Conservation (phyloP, 2,329 filamentous ascomycete genomes). For the Aspergillus sp. region DNA sequence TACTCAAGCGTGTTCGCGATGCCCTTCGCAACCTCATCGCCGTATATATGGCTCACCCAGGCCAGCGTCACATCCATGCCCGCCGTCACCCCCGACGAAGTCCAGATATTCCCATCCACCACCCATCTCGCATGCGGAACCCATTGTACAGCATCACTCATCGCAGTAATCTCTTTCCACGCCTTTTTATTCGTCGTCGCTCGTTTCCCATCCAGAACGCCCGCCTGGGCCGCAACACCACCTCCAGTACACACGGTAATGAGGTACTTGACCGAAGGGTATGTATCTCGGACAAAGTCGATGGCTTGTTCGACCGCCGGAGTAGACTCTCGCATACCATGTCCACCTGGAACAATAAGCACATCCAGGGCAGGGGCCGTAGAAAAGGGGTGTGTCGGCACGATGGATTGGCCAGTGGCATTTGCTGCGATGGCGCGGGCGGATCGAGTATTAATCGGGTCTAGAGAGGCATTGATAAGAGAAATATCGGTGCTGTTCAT, state of each 20-base stretch:
- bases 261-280: conserved; percentile 49
- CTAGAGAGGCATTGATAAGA: conserved; percentile 26
- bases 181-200: conserved; percentile 65
- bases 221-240: conserved; percentile 53
- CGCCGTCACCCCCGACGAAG: conserved; percentile 58
- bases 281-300: conserved; percentile 43
- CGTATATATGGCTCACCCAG: conserved; percentile 52
- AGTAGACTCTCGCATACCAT: conserved; percentile 37
- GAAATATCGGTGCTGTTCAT: conserved; percentile 18
- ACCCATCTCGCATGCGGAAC: conserved; percentile 60
- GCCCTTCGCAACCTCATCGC: conserved; percentile 44
- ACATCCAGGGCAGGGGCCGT: conserved; percentile 54
- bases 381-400: conserved; percentile 54
- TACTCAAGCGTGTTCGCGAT: conserved; percentile 56
- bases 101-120: conserved; percentile 63
- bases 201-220: conserved; percentile 54
- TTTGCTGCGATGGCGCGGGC: conserved; percentile 14
- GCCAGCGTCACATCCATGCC: conserved; percentile 61
- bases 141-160: conserved; percentile 55
- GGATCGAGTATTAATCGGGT: conserved; percentile 27
- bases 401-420: conserved; percentile 29
- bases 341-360: conserved; percentile 62
- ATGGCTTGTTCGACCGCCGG: conserved; percentile 32
- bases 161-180: conserved; percentile 46
- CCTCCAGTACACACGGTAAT: conserved; percentile 66